Evolutionary conservation across 768 basidiomycete genomes (phyloP).

Genomic region (Calocybe cyanea): DNA sequence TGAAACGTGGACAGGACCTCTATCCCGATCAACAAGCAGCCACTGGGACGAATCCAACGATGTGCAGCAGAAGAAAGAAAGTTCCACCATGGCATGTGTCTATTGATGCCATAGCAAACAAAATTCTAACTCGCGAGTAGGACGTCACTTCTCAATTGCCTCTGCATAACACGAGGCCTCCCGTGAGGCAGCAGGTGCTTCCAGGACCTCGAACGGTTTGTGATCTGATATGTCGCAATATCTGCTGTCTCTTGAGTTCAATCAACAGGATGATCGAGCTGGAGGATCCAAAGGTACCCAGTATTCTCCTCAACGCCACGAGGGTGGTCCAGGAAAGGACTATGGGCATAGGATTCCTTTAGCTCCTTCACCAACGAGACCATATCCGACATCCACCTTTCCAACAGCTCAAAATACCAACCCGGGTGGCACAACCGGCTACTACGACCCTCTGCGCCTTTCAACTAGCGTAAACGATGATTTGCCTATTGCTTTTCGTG

Average conservation of each 20-base stretch:
- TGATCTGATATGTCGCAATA: constrained; percentile 9
- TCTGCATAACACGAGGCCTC: constrained; percentile 41
- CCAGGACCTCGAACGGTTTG: constrained; percentile 39
- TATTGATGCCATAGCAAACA: constrained; percentile 12
- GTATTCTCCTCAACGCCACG: constrained; percentile 54
- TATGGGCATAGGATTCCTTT: constrained; percentile 36
- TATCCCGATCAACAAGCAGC: constrained; percentile 46
- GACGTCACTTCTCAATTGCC: constrained; percentile 41
- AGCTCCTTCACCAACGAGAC: constrained; percentile 42
- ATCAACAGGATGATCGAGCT: constrained; percentile 41
- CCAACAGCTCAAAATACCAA: constrained; percentile 13
- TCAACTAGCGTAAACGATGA: constrained; percentile 47
- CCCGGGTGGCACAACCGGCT: background rate
- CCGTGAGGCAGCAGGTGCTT: constrained; percentile 36
- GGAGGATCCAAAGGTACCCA: constrained; percentile 41
- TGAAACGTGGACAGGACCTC: constrained; percentile 45
- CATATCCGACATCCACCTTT: constrained; percentile 27
- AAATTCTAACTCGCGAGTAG: constrained; percentile 24
- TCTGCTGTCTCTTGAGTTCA: constrained; percentile 18
- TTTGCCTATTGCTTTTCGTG: constrained; percentile 53
- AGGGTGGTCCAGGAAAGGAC: constrained; percentile 41
- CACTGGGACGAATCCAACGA: constrained; percentile 57
- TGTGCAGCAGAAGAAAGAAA: constrained; percentile 48
- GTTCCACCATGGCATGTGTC: constrained; percentile 36
- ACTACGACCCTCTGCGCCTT: constrained; percentile 25